Conservation (phyloP, 257 asterid species). For the Paraleonurus japonicus region DNA sequence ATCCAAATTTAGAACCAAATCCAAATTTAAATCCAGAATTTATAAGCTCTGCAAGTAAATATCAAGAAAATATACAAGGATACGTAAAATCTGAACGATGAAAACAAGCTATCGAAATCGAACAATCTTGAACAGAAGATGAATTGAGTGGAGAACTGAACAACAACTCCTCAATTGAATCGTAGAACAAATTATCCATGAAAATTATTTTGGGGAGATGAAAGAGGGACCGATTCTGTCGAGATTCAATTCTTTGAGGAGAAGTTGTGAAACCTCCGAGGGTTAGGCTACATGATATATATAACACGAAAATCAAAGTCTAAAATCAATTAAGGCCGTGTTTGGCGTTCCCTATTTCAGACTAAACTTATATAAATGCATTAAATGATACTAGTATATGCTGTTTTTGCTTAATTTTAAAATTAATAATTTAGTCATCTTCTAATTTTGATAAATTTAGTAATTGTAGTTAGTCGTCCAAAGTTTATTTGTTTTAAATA, state of each 20-base stretch:
- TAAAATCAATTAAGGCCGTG: slow-evolving; percentile 6
- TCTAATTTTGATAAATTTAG: too few relatives aligned
- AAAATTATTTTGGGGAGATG: slow-evolving; percentile 12
- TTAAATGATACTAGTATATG: too few relatives aligned
- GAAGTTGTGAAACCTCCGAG: not conserved
- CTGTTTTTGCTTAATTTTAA: too few relatives aligned
- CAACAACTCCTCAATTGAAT: slow-evolving; percentile 30
- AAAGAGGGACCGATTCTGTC: not conserved
- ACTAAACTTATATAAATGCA: too few relatives aligned
- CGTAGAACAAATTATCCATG: slow-evolving; percentile 41
- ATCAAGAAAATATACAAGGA: slow-evolving; percentile 39
- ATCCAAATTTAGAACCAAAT: slow-evolving; percentile 19
- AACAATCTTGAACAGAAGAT: slow-evolving; percentile 32
- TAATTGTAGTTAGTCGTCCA: too few relatives aligned
- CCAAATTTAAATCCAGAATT: slow-evolving; percentile 19
- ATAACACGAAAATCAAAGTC: too few relatives aligned
- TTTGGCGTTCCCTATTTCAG: not conserved
- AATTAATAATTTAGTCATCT: too few relatives aligned
- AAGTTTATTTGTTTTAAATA: too few relatives aligned
- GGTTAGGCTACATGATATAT: not conserved
- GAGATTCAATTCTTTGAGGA: not conserved
- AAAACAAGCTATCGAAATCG: slow-evolving; percentile 32
- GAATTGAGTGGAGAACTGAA: slow-evolving; percentile 21
- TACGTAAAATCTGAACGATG: slow-evolving; percentile 46
- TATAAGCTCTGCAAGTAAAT: not conserved